These are phyloP conservation scores for Rehmannia glutinosa DNA, from an alignment of 257 asterid genomes.

Conservation along the genomic window DNA sequence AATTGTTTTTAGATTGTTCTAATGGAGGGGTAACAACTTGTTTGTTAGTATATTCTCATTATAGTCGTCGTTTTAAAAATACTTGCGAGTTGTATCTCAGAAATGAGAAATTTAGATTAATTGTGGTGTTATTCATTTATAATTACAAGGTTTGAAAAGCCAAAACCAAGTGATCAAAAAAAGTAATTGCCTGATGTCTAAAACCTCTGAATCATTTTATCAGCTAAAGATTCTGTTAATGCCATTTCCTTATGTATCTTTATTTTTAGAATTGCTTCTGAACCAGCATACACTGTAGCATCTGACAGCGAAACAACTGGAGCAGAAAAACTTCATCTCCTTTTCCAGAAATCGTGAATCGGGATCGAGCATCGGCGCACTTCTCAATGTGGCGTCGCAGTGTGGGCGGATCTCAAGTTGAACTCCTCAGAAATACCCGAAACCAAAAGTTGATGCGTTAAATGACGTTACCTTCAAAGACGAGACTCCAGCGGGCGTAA, in stretches of 20 bases:
- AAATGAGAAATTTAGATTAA: no score
- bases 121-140: no score
- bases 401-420: constrained; percentile 75
- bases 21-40: no score
- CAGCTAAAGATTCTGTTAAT: not conserved
- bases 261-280: constrained; percentile 54
- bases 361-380: constrained; percentile 95
- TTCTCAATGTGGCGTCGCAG: constrained; percentile 78
- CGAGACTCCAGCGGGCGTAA: constrained; percentile 69
- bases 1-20: no score
- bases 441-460: constrained; percentile 62
- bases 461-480: constrained; percentile 66
- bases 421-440: constrained; percentile 63
- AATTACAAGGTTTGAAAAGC: no score
- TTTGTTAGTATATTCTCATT: no score
- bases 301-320: constrained; percentile 82
- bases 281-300: constrained; percentile 77
- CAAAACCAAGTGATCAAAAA: no score
- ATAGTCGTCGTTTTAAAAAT: no score
- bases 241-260: not conserved
- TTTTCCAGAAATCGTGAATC: constrained; percentile 55
- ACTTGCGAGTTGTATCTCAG: no score
- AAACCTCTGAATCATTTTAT: no score
- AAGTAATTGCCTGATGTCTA: no score
- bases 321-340: constrained; percentile 56